A percentile compares a stretch with the other conserved stretches of the same genome.
phyloP scores from a whole-genome alignment of 1,139 yeast species.

The Suhomyces wounanorum region DNA sequence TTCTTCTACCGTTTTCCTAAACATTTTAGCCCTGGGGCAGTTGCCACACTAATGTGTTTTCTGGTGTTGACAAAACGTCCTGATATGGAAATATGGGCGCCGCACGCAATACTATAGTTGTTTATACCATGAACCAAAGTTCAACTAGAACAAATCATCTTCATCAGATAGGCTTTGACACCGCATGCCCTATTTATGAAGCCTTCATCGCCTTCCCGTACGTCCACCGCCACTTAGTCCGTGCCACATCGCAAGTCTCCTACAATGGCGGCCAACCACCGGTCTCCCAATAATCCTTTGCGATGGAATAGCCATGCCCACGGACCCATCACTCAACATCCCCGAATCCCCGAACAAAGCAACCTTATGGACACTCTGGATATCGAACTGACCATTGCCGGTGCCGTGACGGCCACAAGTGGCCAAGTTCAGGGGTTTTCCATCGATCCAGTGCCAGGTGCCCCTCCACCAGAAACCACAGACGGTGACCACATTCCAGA shows the following conservation, averaged over 20 bases:
- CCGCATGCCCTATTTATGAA: not conserved
- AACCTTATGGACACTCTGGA: slow-evolving; percentile 14
- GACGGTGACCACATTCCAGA: not conserved
- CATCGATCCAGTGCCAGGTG: not conserved
- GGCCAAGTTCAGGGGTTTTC: not conserved
- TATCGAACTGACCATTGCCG: slow-evolving; percentile 14
- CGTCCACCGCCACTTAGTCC: not conserved
- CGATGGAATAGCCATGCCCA: slow-evolving; percentile 1
- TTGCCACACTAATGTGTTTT: too few species aligned
- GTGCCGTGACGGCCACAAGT: not conserved
- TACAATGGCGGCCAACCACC: not conserved
- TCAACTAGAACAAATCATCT: not conserved
- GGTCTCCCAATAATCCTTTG: not conserved
- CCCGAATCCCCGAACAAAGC: not conserved
- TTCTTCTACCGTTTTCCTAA: too few species aligned
- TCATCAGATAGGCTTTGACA: not conserved
- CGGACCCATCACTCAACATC: not conserved
- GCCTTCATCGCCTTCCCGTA: not conserved
- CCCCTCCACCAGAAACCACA: not conserved
- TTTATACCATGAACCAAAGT: not conserved
- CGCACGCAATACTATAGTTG: not conserved
- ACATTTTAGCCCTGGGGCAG: too few species aligned
- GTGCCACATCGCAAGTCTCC: not conserved
- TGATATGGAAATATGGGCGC: not conserved
- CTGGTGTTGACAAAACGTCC: not conserved